These are phyloP conservation scores for Fusarium oxysporum DNA, from an alignment of 2,329 filamentous ascomycete species.

Conservation along the genomic window DNA sequence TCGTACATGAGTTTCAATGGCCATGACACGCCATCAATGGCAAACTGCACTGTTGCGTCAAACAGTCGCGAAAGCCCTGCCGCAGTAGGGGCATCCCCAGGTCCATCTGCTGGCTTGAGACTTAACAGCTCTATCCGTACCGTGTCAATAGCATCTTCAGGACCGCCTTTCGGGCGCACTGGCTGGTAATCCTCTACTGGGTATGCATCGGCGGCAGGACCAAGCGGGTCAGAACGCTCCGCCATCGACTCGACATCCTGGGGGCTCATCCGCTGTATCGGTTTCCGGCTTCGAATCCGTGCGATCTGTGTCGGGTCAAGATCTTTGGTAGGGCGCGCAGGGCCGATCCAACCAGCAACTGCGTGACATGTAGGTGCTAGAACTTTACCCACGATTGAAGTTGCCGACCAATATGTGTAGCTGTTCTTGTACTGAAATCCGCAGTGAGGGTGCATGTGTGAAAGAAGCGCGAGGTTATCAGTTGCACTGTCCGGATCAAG, in stretches of 20 bases:
- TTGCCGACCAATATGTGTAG: constrained; percentile 81
- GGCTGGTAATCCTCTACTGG: constrained; percentile 76
- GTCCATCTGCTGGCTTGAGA: constrained; percentile 61
- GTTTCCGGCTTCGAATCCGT: constrained; percentile 70
- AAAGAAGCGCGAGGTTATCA: constrained; percentile 73
- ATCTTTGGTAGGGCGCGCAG: constrained; percentile 74
- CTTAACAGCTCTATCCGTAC: constrained; percentile 77
- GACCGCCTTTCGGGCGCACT: constrained; percentile 63
- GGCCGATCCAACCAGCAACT: constrained; percentile 80
- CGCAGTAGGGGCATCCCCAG: constrained; percentile 36
- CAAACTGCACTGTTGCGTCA: constrained; percentile 72
- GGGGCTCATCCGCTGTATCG: constrained; percentile 66
- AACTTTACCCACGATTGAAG: constrained; percentile 80
- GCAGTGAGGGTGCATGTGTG: constrained; percentile 74
- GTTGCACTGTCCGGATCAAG: constrained; percentile 76
- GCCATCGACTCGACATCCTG: constrained; percentile 74
- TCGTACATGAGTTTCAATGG: constrained; percentile 72
- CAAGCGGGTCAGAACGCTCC: constrained; percentile 75
- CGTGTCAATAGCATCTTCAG: constrained; percentile 69
- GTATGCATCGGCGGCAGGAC: constrained; percentile 70
- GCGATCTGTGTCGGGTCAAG: constrained; percentile 77
- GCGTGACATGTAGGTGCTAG: constrained; percentile 77
- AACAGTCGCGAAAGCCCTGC: constrained; percentile 60
- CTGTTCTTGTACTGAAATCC: constrained; percentile 81
- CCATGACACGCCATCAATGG: constrained; percentile 72